A percentile compares a stretch with the other conserved stretches of the same genome.
phyloP scores from a whole-genome alignment of 352 stramenopile species.

The Globisporangium acanthophoron region DNA sequence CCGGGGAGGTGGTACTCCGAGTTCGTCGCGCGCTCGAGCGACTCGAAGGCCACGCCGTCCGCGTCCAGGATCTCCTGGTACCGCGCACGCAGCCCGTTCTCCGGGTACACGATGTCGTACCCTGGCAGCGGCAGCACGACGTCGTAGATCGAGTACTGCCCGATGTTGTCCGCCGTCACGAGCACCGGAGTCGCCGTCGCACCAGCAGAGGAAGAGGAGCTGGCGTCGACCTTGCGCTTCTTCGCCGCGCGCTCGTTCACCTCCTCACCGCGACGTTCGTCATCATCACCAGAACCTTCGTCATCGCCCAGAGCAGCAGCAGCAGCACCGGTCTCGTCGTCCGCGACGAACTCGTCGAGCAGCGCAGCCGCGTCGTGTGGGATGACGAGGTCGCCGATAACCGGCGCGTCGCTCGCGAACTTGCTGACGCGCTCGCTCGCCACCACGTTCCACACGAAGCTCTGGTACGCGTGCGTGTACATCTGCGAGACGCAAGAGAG shows the following conservation, averaged over 20 bases:
- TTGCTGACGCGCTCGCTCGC: conserved; percentile 86
- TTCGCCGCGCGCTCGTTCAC: conserved; percentile 16
- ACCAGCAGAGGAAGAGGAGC: neutral
- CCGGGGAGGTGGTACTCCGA: conserved; percentile 91
- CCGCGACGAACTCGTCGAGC: conserved; percentile 25
- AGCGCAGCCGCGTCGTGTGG: conserved; percentile 13
- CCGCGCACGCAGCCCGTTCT: conserved; percentile 68
- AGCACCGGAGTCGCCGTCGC: conserved; percentile 20
- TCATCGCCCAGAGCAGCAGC: conserved; percentile 14
- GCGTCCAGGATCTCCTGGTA: conserved; percentile 58
- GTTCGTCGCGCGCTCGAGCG: conserved; percentile 58
- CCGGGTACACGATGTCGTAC: conserved; percentile 86
- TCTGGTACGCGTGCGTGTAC: conserved; percentile 93
- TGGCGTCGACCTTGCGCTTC: conserved; percentile 28
- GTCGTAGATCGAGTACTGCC: conserved; percentile 90
- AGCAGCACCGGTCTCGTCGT: conserved; percentile 10
- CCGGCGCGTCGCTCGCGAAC: conserved; percentile 51
- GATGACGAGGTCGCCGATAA: conserved; percentile 92
- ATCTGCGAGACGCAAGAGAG: conserved; percentile 32
- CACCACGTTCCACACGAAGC: conserved; percentile 94
- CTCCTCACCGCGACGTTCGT: conserved; percentile 13
- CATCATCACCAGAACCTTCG: conserved; percentile 12
- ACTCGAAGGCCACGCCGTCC: conserved; percentile 66
- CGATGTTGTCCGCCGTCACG: conserved; percentile 87
- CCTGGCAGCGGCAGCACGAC: conserved; percentile 96